A percentile compares a stretch with the other conserved stretches of the same genome.
These are phyloP conservation scores for Raddia distichophylla DNA, from an alignment of 176 grass and related monocot species.

Conservation along the genomic window DNA sequence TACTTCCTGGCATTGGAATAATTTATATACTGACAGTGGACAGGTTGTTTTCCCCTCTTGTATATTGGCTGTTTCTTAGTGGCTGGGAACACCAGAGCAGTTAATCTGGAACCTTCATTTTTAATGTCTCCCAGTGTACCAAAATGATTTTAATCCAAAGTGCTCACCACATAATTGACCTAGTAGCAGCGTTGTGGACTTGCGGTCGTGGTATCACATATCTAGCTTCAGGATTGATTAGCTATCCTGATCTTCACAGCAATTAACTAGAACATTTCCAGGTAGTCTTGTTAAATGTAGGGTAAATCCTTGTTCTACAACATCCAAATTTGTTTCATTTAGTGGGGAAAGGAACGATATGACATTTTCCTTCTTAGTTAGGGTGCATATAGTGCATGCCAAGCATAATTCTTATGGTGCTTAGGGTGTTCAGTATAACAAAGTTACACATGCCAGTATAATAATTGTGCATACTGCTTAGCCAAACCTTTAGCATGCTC, in stretches of 20 bases:
- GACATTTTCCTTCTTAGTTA: not conserved
- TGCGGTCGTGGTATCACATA: not conserved
- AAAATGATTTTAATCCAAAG: not conserved
- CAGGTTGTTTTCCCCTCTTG: not conserved
- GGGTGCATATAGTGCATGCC: not conserved
- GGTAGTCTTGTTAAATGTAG: not conserved
- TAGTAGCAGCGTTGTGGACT: not conserved
- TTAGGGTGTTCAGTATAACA: not conserved
- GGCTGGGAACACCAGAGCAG: not conserved
- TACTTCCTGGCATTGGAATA: conserved; percentile 9
- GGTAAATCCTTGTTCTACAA: conserved; percentile 3
- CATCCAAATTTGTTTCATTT: not conserved
- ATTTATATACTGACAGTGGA: conserved; percentile 7
- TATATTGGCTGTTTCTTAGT: not conserved
- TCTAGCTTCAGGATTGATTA: not conserved
- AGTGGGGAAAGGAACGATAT: not conserved
- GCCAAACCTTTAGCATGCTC: not conserved
- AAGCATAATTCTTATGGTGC: not conserved
- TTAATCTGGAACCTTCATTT: conserved; percentile 33
- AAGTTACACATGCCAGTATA: not conserved
- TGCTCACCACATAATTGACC: not conserved
- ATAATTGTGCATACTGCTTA: not conserved
- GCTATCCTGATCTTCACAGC: conserved; percentile 2
- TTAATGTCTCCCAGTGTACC: conserved; percentile 1
- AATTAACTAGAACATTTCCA: not conserved